phyloP scores from a whole-genome alignment of 2,329 filamentous ascomycete genomes.

The Talaromyces verruculosus region DNA sequence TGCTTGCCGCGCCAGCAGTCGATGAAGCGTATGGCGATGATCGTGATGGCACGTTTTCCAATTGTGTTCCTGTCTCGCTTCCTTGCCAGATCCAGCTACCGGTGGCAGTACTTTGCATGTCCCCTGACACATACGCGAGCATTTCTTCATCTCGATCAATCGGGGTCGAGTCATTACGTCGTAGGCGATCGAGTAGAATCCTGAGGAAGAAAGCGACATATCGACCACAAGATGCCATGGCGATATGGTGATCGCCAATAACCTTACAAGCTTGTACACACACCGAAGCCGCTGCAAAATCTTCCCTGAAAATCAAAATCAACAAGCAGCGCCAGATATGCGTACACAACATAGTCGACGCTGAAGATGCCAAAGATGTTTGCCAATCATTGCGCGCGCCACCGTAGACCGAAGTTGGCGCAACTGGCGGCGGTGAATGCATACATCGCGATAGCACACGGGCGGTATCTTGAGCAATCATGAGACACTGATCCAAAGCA shows the following conservation, averaged over 20 bases:
- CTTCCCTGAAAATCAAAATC: constrained; percentile 72
- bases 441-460: constrained; percentile 69
- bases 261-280: constrained; percentile 71
- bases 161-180: constrained; percentile 41
- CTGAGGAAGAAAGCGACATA: constrained; percentile 80
- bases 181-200: constrained; percentile 59
- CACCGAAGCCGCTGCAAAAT: constrained; percentile 69
- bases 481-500: constrained; percentile 75
- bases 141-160: constrained; percentile 78
- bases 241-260: constrained; percentile 68
- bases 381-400: constrained; percentile 48
- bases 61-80: constrained; percentile 52
- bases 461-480: constrained; percentile 74
- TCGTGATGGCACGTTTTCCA: constrained; percentile 30
- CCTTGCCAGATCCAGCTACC: constrained; percentile 81
- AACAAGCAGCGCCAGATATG: constrained; percentile 87
- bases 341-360: constrained; percentile 72
- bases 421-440: constrained; percentile 32
- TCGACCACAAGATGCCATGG: constrained; percentile 76
- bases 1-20: not conserved
- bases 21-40: constrained; percentile 22
- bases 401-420: constrained; percentile 18
- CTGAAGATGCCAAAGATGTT: constrained; percentile 62
- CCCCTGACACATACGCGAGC: constrained; percentile 79
- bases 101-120: constrained; percentile 77